These are phyloP conservation scores for Metarhizium brunneum DNA, from an alignment of 2,329 filamentous ascomycete genomes.

Conservation along the genomic window DNA sequence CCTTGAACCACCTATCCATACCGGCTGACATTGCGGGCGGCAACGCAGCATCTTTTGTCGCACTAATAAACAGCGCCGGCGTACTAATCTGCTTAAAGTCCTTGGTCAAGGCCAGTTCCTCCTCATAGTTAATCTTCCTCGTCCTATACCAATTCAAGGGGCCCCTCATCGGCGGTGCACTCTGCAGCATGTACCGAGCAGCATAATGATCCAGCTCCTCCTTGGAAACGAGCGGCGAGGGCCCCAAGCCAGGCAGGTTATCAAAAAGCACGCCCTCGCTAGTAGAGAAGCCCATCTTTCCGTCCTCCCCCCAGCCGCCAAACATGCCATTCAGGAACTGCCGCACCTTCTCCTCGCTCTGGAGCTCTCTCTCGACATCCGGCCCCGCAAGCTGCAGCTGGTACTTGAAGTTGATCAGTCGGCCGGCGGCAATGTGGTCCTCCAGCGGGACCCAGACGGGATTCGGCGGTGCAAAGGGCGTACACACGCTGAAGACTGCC, in stretches of 20 bases:
- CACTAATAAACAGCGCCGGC: slow-evolving; percentile 68
- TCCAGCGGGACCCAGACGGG: slow-evolving; percentile 46
- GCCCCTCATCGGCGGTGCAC: slow-evolving; percentile 54
- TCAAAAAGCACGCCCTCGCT: slow-evolving; percentile 55
- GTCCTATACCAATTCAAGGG: slow-evolving; percentile 87
- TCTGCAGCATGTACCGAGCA: slow-evolving; percentile 55
- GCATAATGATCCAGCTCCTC: slow-evolving; percentile 74
- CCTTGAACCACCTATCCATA: slow-evolving; percentile 61
- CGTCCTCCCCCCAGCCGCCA: slow-evolving; percentile 50
- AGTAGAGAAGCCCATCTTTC: slow-evolving; percentile 48
- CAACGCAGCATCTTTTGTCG: slow-evolving; percentile 61
- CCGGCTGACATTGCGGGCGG: slow-evolving; percentile 59
- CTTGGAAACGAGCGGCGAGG: slow-evolving; percentile 49
- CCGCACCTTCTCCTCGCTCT: slow-evolving; percentile 52
- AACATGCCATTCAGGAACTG: slow-evolving; percentile 65
- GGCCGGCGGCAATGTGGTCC: slow-evolving; percentile 42
- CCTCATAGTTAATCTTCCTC: slow-evolving; percentile 61
- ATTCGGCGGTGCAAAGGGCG: slow-evolving; percentile 57
- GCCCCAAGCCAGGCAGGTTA: slow-evolving; percentile 46
- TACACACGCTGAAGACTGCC: slow-evolving; percentile 72
- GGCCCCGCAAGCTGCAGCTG: slow-evolving; percentile 70
- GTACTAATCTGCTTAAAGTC: slow-evolving; percentile 46
- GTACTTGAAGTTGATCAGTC: slow-evolving; percentile 66
- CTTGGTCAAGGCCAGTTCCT: slow-evolving; percentile 55
- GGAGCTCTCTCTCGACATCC: slow-evolving; percentile 50